Evolutionary conservation across 768 basidiomycete genomes (phyloP).

Genomic region (Agaricus subrufescens): DNA sequence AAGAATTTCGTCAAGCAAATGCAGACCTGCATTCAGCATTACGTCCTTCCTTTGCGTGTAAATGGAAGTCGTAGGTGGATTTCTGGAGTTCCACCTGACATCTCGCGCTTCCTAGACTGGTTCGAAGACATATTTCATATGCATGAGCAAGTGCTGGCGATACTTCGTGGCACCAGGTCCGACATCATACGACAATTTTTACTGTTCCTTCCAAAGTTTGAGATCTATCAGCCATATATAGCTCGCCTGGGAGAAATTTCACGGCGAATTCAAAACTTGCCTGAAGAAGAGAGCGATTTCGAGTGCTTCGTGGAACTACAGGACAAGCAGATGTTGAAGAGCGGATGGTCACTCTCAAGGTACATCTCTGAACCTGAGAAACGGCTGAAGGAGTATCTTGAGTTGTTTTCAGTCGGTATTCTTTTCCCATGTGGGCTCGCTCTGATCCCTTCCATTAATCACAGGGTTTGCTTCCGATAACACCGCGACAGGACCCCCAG

Average conservation of each 20-base stretch:
- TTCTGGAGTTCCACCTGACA: slow-evolving; percentile 65
- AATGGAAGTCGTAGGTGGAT: slow-evolving; percentile 75
- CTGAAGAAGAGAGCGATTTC: slow-evolving; percentile 60
- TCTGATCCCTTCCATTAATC: slow-evolving; percentile 7
- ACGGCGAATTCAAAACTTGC: slow-evolving; percentile 44
- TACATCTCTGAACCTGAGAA: slow-evolving; percentile 76
- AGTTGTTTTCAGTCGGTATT: slow-evolving; percentile 64
- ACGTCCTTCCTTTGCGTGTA: slow-evolving; percentile 73
- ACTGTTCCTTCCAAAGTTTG: slow-evolving; percentile 59
- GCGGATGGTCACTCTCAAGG: slow-evolving; percentile 59
- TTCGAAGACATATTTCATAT: slow-evolving; percentile 81
- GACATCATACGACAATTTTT: slow-evolving; percentile 50
- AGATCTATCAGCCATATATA: slow-evolving; percentile 86
- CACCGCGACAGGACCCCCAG: slow-evolving; percentile 66
- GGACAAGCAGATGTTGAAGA: slow-evolving; percentile 47
- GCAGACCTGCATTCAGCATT: slow-evolving; percentile 61
- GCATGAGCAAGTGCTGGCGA: slow-evolving; percentile 58
- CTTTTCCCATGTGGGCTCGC: not conserved
- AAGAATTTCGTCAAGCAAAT: slow-evolving; percentile 62
- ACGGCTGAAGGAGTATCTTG: slow-evolving; percentile 65
- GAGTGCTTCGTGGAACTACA: slow-evolving; percentile 81
- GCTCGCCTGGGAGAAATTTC: slow-evolving; percentile 63
- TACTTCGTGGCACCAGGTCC: slow-evolving; percentile 26
- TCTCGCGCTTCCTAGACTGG: slow-evolving; percentile 80
- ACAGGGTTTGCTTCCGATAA: slow-evolving; percentile 67